These are phyloP conservation scores for Pythium aristosporum DNA, from an alignment of 352 stramenopile species.

Conservation along the genomic window DNA sequence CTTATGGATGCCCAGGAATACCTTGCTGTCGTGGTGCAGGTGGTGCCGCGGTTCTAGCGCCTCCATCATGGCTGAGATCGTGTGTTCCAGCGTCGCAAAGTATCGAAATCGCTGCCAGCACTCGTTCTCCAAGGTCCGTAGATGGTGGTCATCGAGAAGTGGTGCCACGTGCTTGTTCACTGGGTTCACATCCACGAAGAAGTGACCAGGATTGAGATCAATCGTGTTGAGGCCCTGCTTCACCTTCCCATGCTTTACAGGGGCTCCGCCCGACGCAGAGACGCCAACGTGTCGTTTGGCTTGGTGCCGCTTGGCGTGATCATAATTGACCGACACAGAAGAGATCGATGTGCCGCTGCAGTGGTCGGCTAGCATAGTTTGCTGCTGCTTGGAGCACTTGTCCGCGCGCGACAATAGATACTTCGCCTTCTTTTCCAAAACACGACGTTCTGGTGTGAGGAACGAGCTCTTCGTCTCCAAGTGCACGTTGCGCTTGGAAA, in stretches of 20 bases:
- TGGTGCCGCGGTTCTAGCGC: slow-evolving; percentile 19
- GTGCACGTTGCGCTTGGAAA: background rate
- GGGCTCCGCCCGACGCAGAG: background rate
- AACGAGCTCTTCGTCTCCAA: slow-evolving; percentile 12
- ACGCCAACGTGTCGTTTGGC: slow-evolving; percentile 4
- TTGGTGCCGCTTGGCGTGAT: background rate
- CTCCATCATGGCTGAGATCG: slow-evolving; percentile 35
- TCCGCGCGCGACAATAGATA: slow-evolving; percentile 55
- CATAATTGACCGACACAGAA: slow-evolving; percentile 7
- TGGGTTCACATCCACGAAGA: slow-evolving; percentile 55
- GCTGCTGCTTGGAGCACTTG: slow-evolving; percentile 30
- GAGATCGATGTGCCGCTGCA: background rate
- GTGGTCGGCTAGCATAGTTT: slow-evolving; percentile 1
- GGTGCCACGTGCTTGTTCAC: slow-evolving; percentile 51
- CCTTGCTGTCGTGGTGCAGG: background rate
- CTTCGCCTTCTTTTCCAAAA: slow-evolving; percentile 67
- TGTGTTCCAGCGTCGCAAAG: slow-evolving; percentile 34
- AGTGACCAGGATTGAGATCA: slow-evolving; percentile 38
- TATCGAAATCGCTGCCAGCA: slow-evolving; percentile 54
- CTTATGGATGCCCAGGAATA: background rate
- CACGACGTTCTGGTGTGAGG: slow-evolving; percentile 35
- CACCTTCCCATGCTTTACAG: slow-evolving; percentile 1
- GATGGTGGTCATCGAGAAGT: slow-evolving; percentile 38
- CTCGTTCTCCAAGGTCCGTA: slow-evolving; percentile 45
- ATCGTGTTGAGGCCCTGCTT: slow-evolving; percentile 27